Conservation (phyloP, 768 basidiomycete genomes). For the Leccinum aurantiacum region DNA sequence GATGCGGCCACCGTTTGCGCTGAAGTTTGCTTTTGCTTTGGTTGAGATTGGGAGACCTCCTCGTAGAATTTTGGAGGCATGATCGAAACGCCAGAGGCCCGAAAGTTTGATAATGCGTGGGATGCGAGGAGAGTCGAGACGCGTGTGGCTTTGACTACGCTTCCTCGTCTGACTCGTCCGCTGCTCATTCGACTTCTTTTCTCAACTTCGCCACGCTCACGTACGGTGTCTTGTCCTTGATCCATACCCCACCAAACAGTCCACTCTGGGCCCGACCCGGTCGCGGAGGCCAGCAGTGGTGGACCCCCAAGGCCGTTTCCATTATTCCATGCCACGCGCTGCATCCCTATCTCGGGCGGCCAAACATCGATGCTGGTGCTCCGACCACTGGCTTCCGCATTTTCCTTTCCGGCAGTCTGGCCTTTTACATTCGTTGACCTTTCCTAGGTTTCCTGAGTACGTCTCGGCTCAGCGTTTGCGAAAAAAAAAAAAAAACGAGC, state of each 20-base stretch:
- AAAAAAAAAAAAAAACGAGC: not conserved
- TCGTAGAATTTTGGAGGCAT: no score
- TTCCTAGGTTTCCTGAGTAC: slow-evolving; percentile 47
- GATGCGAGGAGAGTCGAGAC: no score
- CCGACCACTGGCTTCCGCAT: slow-evolving; percentile 12
- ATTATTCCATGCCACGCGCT: slow-evolving; percentile 80
- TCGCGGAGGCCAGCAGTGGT: slow-evolving; percentile 73
- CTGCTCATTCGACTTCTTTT: slow-evolving; percentile 47
- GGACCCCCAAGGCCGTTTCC: slow-evolving; percentile 62
- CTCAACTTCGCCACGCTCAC: slow-evolving; percentile 59
- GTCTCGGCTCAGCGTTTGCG: not conserved
- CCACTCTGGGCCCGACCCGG: slow-evolving; percentile 85
- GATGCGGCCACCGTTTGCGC: no score
- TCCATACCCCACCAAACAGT: slow-evolving; percentile 77
- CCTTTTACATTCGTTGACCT: slow-evolving; percentile 34
- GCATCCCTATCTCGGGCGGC: slow-evolving; percentile 75
- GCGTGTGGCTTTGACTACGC: no score
- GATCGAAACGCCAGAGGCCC: no score
- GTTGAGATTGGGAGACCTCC: no score
- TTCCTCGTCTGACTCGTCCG: slow-evolving; percentile 30
- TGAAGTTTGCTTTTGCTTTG: no score
- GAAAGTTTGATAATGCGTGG: no score
- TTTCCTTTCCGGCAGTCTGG: slow-evolving; percentile 31
- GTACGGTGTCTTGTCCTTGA: slow-evolving; percentile 66
- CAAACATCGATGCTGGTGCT: slow-evolving; percentile 63